phyloP scores from a whole-genome alignment of 1,284 basidiomycete species.

The Vanrija sp. region DNA sequence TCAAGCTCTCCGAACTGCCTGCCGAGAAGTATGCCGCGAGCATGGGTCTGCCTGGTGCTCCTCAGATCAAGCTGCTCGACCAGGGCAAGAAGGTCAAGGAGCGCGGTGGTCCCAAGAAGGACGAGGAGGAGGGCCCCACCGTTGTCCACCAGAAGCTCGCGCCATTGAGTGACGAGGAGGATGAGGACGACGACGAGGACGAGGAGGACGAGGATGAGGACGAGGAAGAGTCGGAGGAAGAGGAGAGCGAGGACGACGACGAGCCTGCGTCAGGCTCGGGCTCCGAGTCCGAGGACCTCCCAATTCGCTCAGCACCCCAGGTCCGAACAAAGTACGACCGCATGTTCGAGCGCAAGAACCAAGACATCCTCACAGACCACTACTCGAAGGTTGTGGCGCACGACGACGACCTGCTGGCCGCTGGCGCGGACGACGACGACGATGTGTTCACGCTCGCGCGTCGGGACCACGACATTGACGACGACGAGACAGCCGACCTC shows the following conservation, averaged over 20 bases:
- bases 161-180: neutral
- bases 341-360: slow-evolving; percentile 97
- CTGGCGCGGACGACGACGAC: slow-evolving; percentile 59
- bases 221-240: slow-evolving; percentile 22
- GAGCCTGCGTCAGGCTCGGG: slow-evolving; percentile 2
- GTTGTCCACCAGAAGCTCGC: slow-evolving; percentile 16
- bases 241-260: slow-evolving; percentile 23
- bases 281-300: slow-evolving; percentile 4
- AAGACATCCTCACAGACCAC: slow-evolving; percentile 85
- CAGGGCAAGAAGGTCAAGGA: slow-evolving; percentile 37
- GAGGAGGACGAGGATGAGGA: slow-evolving; percentile 22
- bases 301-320: slow-evolving; percentile 11
- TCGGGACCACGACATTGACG: slow-evolving; percentile 70
- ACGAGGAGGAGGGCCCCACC: slow-evolving; percentile 14
- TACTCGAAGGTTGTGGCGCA: slow-evolving; percentile 84
- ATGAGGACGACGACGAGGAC: slow-evolving; percentile 11
- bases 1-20: slow-evolving; percentile 79
- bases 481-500: slow-evolving; percentile 30
- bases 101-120: slow-evolving; percentile 25
- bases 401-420: slow-evolving; percentile 49
- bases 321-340: slow-evolving; percentile 95
- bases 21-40: slow-evolving; percentile 80
- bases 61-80: slow-evolving; percentile 81
- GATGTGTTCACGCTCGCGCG: slow-evolving; percentile 94
- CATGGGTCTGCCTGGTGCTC: slow-evolving; percentile 87